Percentiles rank a stretch among this genome's conserved stretches.
Conservation (phyloP, 805 yeast species). For the Spathaspora arborariae region DNA sequence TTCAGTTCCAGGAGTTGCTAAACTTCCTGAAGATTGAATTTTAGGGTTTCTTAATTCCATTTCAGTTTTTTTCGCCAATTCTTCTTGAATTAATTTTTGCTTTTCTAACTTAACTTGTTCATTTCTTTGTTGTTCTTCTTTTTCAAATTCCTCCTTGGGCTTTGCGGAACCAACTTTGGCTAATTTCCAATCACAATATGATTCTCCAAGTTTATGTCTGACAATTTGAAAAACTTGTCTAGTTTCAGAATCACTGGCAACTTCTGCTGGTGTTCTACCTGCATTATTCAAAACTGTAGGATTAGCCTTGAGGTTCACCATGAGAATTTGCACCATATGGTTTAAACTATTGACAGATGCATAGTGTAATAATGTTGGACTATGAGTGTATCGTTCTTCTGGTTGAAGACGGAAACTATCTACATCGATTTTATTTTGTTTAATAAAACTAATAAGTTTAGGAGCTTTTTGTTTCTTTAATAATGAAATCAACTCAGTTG, state of each 20-base stretch:
- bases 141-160: slow-evolving; percentile 54
- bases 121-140: slow-evolving; percentile 31
- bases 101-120: slow-evolving; percentile 36
- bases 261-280: slow-evolving; percentile 68
- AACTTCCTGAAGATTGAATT: slow-evolving; percentile 27
- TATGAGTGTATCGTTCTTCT: slow-evolving; percentile 39
- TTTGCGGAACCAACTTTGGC: slow-evolving; percentile 63
- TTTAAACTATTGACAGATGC: slow-evolving; percentile 66
- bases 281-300: slow-evolving; percentile 52
- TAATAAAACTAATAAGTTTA: slow-evolving; percentile 57
- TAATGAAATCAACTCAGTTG: slow-evolving; percentile 55
- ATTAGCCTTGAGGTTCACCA: slow-evolving; percentile 65
- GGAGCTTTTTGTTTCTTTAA: slow-evolving; percentile 78
- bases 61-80: slow-evolving; percentile 41
- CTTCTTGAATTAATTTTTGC: slow-evolving; percentile 39
- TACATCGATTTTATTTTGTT: slow-evolving; percentile 50
- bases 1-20: slow-evolving; percentile 20
- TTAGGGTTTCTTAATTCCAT: slow-evolving; percentile 33
- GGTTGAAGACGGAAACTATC: slow-evolving; percentile 56
- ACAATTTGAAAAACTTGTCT: slow-evolving; percentile 63
- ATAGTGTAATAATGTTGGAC: slow-evolving; percentile 77
- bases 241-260: slow-evolving; percentile 46
- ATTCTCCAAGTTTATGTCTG: slow-evolving; percentile 66
- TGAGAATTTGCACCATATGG: slow-evolving; percentile 62
- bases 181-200: slow-evolving; percentile 60